Evolutionary conservation across 257 asterid genomes (phyloP), one percentile per base, ranked within the genome.

Genomic region (Haberlea rhodopensis): DNA sequence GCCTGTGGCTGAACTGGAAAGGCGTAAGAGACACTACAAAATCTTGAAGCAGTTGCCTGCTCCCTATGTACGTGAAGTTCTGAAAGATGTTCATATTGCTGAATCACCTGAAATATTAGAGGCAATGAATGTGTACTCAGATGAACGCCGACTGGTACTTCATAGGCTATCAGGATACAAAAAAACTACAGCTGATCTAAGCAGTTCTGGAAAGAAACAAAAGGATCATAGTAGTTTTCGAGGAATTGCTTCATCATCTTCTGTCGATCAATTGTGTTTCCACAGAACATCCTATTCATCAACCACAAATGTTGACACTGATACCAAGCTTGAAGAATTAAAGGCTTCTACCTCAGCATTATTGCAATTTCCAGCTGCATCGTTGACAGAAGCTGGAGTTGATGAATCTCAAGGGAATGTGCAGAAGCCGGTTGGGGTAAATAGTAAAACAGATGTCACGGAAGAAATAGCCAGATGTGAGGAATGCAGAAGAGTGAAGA

Each of bases 391-490:
- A 45, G 34, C 81, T 23, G 90, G 84, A 73, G 40, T 76, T 67
- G 86, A 84, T 56, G 95, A 80, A 69, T 73, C 84, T 43, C 89
- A 73, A 53, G 83, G 75, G 73, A 80, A 68, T 71, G 23, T 45
- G 66, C 86, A 76, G 76, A 78, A 83, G 81, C 76, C 78, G 74
- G 72, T 69, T 67, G 80, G 74, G 48, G 73, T 74, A 60, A 65
- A 72, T 55, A 87, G 71, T 70, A 76, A 78, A 75, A 67, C 71
- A 46, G 96, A 78, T 71, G 57, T 58, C 48, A 64, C 78, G 69
- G 99, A 86, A 73, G 99, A 87, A 74, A 76, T 89, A 57, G 82
- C 90, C 27, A 96, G 86, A 70, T 94, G 97, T 80, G 96, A 94
- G 80, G 99, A 94, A 75, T 94, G 99, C 80, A 86, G 81, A 80